Evolutionary conservation across 2,329 filamentous ascomycete genomes (phyloP).

Genomic region (Fusarium marasasianum): DNA sequence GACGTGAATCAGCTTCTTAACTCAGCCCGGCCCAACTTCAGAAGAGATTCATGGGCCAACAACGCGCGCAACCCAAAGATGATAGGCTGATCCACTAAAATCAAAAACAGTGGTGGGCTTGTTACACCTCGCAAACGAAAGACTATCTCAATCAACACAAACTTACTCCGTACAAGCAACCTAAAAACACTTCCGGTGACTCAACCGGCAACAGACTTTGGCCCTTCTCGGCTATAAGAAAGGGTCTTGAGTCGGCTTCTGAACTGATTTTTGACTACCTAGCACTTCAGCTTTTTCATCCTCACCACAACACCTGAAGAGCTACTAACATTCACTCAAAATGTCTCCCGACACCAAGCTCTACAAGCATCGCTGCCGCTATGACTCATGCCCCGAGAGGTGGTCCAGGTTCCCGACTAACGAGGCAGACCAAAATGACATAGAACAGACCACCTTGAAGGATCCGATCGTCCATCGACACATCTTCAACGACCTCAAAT

Average conservation of each 20-base stretch:
- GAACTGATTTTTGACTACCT: not conserved
- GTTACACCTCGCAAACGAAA: not conserved
- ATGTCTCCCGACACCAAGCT: conserved; percentile 2
- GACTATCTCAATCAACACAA: not conserved
- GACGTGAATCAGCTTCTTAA: rapidly evolving
- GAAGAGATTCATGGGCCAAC: no score
- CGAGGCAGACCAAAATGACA: not conserved
- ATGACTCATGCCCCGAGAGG: not conserved
- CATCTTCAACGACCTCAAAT: not conserved
- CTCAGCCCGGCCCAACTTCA: no score
- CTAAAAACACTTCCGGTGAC: not conserved
- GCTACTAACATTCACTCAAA: not conserved
- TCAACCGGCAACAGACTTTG: not conserved
- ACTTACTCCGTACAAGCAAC: not conserved
- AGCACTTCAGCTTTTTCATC: not conserved
- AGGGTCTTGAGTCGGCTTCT: not conserved
- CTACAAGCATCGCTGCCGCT: not conserved
- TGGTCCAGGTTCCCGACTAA: conserved; percentile 7
- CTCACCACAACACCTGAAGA: not conserved
- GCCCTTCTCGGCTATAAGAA: not conserved
- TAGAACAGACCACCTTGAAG: not conserved
- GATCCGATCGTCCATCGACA: conserved; percentile 14
- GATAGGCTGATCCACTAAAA: not conserved
- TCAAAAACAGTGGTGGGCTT: not conserved
- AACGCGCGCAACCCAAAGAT: not conserved